These are phyloP conservation scores for Phytophthora capsici DNA, from an alignment of 352 stramenopile species.

Conservation along the genomic window DNA sequence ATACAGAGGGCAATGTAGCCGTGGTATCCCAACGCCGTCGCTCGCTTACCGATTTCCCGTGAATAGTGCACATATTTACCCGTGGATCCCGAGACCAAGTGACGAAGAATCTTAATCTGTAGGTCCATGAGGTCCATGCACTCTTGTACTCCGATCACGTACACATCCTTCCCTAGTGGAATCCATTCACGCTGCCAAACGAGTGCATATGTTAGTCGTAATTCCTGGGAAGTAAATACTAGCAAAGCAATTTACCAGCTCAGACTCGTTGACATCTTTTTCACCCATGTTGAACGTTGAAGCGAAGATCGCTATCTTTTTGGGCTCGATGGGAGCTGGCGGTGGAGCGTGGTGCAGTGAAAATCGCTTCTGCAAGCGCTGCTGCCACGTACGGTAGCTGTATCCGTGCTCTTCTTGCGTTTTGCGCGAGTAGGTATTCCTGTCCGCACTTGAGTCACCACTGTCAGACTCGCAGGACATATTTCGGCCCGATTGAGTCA, in stretches of 20 bases:
- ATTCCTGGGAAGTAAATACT: not conserved
- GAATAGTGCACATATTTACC: slow-evolving; percentile 80
- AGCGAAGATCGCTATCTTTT: slow-evolving; percentile 71
- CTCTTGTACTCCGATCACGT: slow-evolving; percentile 92
- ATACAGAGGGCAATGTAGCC: slow-evolving; percentile 89
- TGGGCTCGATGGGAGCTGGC: slow-evolving; percentile 21
- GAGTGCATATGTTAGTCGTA: no score
- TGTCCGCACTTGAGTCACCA: slow-evolving; percentile 24
- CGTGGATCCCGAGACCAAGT: slow-evolving; percentile 59
- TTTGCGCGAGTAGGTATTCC: slow-evolving; percentile 17
- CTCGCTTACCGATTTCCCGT: slow-evolving; percentile 81
- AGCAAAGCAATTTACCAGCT: slow-evolving; percentile 44
- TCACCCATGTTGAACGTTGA: slow-evolving; percentile 91
- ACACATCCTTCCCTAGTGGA: slow-evolving; percentile 84
- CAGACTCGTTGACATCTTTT: slow-evolving; percentile 58
- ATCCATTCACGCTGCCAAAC: slow-evolving; percentile 72
- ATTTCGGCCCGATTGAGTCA: slow-evolving; percentile 32
- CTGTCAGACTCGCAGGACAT: slow-evolving; percentile 35
- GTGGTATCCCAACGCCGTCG: slow-evolving; percentile 84
- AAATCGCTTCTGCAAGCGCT: slow-evolving; percentile 44
- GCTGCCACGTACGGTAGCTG: slow-evolving; percentile 37
- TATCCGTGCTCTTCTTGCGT: slow-evolving; percentile 21
- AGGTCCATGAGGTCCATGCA: slow-evolving; percentile 87
- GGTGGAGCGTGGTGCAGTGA: slow-evolving; percentile 28
- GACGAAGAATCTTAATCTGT: slow-evolving; percentile 65